Percentiles rank a stretch among this genome's conserved stretches.
phyloP scores from a whole-genome alignment of 148 eudicot genomes.

The Vaccinium darrowii region DNA sequence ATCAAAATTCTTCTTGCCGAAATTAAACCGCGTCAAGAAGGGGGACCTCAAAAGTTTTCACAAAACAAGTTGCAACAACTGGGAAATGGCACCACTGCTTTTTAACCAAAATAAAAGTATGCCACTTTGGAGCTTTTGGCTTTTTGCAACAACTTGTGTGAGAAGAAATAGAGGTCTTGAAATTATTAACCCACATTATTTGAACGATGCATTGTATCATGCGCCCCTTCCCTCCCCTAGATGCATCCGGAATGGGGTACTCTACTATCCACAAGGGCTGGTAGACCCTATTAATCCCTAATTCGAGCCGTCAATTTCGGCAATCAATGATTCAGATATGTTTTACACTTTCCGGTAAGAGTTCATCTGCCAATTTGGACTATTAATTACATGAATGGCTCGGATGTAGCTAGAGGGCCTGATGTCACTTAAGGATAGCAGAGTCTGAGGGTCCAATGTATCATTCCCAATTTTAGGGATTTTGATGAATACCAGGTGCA shows the following conservation, averaged over 20 bases:
- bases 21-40: background rate
- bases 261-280: no score
- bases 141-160: slow-evolving; percentile 12
- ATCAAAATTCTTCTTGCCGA: background rate
- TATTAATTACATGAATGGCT: no score
- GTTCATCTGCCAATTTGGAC: no score
- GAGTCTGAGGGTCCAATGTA: background rate
- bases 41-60: background rate
- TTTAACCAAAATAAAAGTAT: background rate
- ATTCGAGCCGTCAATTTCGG: no score
- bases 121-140: slow-evolving; percentile 2
- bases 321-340: no score
- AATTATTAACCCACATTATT: slow-evolving; percentile 9
- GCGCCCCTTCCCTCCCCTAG: no score
- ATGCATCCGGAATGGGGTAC: no score
- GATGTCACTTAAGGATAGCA: no score
- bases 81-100: background rate
- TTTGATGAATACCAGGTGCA: slow-evolving; percentile 7
- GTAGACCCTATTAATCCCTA: no score
- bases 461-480: slow-evolving; percentile 2
- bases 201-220: slow-evolving; percentile 14
- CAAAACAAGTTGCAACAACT: slow-evolving; percentile 3
- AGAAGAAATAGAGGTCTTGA: background rate
- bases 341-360: no score
- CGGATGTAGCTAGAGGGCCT: no score